Base-by-base conservation (phyloP, 1,284 basidiomycete genomes). In the Ceratobasidium theobromae region DNA sequence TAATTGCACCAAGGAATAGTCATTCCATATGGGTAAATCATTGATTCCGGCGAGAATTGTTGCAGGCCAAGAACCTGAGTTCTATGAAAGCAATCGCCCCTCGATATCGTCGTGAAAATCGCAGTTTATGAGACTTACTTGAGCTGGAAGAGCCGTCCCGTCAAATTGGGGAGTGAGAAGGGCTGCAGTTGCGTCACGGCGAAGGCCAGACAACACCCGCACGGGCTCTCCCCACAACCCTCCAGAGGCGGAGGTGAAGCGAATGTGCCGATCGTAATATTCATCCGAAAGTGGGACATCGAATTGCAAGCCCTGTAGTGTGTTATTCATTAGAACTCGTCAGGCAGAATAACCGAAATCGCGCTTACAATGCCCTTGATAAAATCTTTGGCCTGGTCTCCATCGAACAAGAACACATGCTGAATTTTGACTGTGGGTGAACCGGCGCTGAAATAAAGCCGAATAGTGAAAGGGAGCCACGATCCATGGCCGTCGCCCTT, bases 381-480 rank as follows among this genome's bases (percentile, higher is more conserved):
- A 65, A 80, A 80, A 62, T 79, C 78, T 33, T 76, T 75, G 46
- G 70, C 73, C 69, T 80, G 78, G 60, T 80, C 78, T 1, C 75
- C 78, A 57, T 80, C 77, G 60, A 74, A 80, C 2, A 78, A 74
- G 70, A 80, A 80, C 71, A 79, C 78, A 66, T 80, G 78, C 6
- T 77, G 77, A 27, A 78, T 72, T 33, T 77, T 71, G 1, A 79
- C 49, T 6, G 76, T 68, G 0, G 77, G 76, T 8, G 76, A 72
- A 4, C 77, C 77, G 1, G 79, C 76, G 1, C 76, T 71, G 23
- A 79, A 71, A 64, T 79, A 80, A 55, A 79, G 77, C 4, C 79
- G 73, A 12, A 76, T 72, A 8, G 72, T 78, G 69, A 78, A 80
- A 0, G 78, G 78, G 9, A 79, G 70, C 64, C 78, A 79, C 38